Conservation (phyloP, 2,329 filamentous ascomycete genomes). For the Fusarium robinianum region DNA sequence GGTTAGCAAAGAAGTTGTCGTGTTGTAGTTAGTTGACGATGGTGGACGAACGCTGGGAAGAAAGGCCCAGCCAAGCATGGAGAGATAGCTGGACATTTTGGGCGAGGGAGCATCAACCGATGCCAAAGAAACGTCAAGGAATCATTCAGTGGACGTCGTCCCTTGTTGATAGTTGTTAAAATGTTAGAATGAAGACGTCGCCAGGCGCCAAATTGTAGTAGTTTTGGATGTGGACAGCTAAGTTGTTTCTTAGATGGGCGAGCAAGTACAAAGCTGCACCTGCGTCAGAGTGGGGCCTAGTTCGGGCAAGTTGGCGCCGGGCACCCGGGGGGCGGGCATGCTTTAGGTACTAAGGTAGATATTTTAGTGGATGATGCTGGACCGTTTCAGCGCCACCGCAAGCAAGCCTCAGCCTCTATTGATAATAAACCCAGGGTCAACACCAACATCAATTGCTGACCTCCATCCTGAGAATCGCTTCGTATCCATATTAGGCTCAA, state of each 20-base stretch:
- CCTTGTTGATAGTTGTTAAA: background rate
- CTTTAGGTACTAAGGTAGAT: background rate
- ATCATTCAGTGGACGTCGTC: conserved; percentile 9
- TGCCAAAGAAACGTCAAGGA: conserved; percentile 1
- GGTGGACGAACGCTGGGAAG: conserved; percentile 53
- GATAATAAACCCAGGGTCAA: no score
- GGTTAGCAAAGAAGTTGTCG: no score
- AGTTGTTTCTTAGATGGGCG: no score
- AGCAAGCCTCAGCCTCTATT: background rate
- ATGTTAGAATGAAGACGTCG: background rate
- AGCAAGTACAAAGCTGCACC: conserved; percentile 20
- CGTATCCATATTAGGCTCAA: no score
- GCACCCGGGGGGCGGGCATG: no score
- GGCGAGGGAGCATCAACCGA: conserved; percentile 26
- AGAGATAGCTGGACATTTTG: conserved; percentile 57
- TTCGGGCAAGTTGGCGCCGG: background rate
- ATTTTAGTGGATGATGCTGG: background rate
- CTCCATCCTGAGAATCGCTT: no score
- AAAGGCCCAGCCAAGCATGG: conserved; percentile 61
- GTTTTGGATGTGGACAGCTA: conserved; percentile 27
- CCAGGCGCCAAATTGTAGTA: conserved; percentile 5
- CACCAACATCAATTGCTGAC: no score
- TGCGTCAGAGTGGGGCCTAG: conserved; percentile 36
- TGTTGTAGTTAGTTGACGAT: conserved; percentile 3
- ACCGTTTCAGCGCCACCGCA: background rate